phyloP scores from a whole-genome alignment of 306 rosid species.

The Sesbania bispinosa region DNA sequence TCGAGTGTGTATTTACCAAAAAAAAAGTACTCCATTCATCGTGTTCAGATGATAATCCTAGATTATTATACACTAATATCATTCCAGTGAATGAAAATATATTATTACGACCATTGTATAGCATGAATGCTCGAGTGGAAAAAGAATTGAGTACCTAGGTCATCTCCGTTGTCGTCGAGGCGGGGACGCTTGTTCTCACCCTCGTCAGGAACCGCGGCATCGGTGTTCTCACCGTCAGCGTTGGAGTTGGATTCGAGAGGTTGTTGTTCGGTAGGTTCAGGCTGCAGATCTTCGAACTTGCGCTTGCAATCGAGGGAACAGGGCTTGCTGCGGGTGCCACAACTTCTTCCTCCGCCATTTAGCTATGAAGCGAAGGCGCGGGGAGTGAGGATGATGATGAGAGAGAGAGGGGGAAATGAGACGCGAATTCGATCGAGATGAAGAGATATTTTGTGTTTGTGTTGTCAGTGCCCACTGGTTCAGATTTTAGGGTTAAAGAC shows the following conservation, averaged over 20 bases:
- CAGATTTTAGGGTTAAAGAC: constrained; percentile 31
- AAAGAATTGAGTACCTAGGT: constrained; percentile 39
- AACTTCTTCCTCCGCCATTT: constrained; percentile 83
- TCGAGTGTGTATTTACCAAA: not conserved
- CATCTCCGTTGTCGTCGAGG: constrained; percentile 50
- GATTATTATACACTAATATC: not conserved
- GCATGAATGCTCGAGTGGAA: not conserved
- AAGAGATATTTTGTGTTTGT: constrained; percentile 13
- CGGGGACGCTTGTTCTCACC: constrained; percentile 72
- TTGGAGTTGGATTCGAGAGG: constrained; percentile 33
- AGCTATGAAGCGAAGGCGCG: constrained; percentile 1
- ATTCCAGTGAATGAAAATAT: not conserved
- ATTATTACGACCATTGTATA: not conserved
- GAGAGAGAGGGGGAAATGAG: not conserved
- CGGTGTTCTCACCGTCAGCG: constrained; percentile 12
- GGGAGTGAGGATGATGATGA: not conserved
- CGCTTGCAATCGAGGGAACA: constrained; percentile 68
- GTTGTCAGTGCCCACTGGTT: constrained; percentile 1
- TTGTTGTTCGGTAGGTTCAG: constrained; percentile 32
- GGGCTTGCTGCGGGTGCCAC: constrained; percentile 44
- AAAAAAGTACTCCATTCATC: too few species aligned
- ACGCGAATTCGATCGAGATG: not conserved
- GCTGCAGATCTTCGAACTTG: constrained; percentile 76
- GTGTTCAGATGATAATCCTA: not conserved
- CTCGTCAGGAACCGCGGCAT: constrained; percentile 31